Evolutionary conservation across 345 rosid genomes (phyloP).

Genomic region (Salix caprea): DNA sequence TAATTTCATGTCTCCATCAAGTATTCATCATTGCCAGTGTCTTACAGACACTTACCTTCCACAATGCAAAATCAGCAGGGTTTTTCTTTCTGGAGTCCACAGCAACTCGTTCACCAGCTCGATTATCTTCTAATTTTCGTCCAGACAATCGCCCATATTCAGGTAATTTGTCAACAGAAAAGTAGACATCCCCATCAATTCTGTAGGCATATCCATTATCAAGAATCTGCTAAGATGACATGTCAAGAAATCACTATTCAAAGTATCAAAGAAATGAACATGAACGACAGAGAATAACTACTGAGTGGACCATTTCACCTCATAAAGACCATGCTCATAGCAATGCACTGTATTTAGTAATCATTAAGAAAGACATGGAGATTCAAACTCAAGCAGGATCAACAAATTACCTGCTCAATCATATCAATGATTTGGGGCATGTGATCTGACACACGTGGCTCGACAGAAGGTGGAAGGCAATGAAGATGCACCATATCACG

Average conservation of each 20-base stretch:
- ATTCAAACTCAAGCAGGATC: background rate
- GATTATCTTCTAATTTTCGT: conserved; percentile 78
- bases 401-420: conserved; percentile 64
- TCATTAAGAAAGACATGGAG: background rate
- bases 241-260: conserved; percentile 10
- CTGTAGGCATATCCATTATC: conserved; percentile 79
- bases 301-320: background rate
- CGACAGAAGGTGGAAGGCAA: conserved; percentile 75
- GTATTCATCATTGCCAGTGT: background rate
- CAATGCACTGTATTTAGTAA: background rate
- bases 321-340: background rate
- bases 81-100: conserved; percentile 82
- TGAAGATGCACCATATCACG: conserved; percentile 71
- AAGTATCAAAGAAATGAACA: background rate
- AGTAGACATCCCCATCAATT: conserved; percentile 76
- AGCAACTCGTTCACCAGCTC: conserved; percentile 93
- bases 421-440: conserved; percentile 80
- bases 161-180: conserved; percentile 68
- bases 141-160: conserved; percentile 83
- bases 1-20: background rate
- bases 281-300: background rate
- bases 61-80: conserved; percentile 94
- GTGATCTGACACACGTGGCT: conserved; percentile 92
- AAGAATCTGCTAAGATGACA: conserved; percentile 53
- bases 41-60: conserved; percentile 55